These are phyloP conservation scores for Oidium heveae DNA, from an alignment of 2,329 filamentous ascomycete genomes.

Conservation along the genomic window DNA sequence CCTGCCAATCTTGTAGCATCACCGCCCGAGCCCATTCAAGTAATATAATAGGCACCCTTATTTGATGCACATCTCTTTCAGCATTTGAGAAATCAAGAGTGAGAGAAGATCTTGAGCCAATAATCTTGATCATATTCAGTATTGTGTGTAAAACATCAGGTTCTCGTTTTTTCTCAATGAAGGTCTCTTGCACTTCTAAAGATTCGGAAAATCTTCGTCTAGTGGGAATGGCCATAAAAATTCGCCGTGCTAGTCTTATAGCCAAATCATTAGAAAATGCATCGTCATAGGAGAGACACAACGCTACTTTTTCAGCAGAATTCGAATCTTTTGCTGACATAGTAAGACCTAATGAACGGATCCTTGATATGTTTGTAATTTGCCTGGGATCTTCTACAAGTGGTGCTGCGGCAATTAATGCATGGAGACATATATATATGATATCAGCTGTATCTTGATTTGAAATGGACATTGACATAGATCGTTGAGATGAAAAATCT, in stretches of 20 bases:
- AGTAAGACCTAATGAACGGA: conserved; percentile 20
- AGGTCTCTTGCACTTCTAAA: conserved; percentile 9
- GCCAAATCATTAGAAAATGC: conserved; percentile 35
- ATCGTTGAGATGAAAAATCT: conserved; percentile 2
- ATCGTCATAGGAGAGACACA: conserved; percentile 36
- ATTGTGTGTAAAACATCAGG: conserved; percentile 9
- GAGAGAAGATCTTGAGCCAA: conserved; percentile 10
- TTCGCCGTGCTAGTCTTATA: conserved; percentile 28
- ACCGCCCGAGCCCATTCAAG: conserved; percentile 53
- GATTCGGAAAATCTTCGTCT: conserved; percentile 12
- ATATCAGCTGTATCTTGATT: conserved; percentile 11
- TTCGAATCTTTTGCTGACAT: conserved; percentile 21
- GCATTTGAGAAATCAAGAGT: conserved; percentile 23
- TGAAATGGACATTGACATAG: conserved; percentile 5
- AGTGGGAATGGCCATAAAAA: conserved; percentile 27
- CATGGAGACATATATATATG: conserved; percentile 33
- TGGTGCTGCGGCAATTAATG: conserved; percentile 31
- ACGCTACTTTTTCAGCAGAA: conserved; percentile 20
- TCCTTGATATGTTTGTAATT: conserved; percentile 33
- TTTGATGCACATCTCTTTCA: conserved; percentile 30
- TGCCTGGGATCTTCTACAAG: conserved; percentile 9
- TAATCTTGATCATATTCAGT: conserved; percentile 19
- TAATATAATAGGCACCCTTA: conserved; percentile 27
- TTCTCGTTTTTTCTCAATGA: conserved; percentile 5
- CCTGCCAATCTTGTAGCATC: conserved; percentile 60